Base-by-base conservation (phyloP, 495 filamentous ascomycete species). In the Penicillium desertorum region DNA sequence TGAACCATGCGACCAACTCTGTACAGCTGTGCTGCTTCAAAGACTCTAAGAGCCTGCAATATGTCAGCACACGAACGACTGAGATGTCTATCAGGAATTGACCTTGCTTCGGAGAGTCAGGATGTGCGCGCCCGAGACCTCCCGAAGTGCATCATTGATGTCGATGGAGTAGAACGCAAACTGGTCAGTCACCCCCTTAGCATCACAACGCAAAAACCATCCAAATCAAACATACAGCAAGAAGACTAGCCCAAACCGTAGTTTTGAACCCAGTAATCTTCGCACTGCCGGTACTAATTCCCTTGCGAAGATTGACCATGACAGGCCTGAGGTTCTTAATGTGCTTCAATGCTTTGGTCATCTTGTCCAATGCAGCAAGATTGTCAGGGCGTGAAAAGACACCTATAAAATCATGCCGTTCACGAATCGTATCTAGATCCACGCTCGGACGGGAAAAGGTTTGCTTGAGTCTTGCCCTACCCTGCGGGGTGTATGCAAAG, bases 361-460 rank as follows among this genome's bases (percentile, higher is more conserved):
- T 78, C 29, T 71, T 75, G 3, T 78, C 73, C 27, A 90, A 57
- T 3, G 76, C 62, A 30, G 79, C 73, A 19, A 71, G 57, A 66
- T 96, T 96, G 8, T 90, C 85, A 0, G 88, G 83, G 30, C 81
- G 79, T 4, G 94, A 71, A 56, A 98, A 82, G 1, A 87, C 74
- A 6, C 76, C 72, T 53, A 94, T 85, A 5, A 88, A 84, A 20
- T 81, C 74, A 43, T 95, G 86, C 27, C 94, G 83, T 63, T 92
- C 81, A n/a, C 79, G 75, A 56, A 98, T 93, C 5, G 88, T 61
- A 16, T 72, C 69, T 3, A 89, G 62, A 51, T 91, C 79, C 30
- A 85, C 76, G 45, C 81, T 95, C 32, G 94, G 94, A 0, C 88
- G 86, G 30, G 97, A 79, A 59, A 98, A 96, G 61, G 90, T 88